phyloP scores from a whole-genome alignment of 257 asterid species.

The Solanum commersonii region DNA sequence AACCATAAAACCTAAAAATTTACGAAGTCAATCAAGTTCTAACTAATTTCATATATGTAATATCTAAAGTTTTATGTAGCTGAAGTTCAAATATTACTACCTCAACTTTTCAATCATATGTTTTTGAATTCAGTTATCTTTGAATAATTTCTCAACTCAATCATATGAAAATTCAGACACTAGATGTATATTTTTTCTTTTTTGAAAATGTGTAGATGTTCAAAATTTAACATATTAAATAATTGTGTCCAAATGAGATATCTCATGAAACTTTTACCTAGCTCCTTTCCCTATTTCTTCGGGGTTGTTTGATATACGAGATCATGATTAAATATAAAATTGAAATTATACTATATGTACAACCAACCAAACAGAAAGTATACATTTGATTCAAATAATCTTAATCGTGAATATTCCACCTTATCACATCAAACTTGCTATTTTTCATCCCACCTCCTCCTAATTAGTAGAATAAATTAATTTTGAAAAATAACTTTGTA shows the following conservation, averaged over 20 bases:
- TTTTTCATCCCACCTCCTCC: not conserved
- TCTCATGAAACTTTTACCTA: not conserved
- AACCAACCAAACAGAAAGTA: not conserved
- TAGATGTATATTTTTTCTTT: not conserved
- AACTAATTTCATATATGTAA: not conserved
- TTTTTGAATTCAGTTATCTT: too few species aligned
- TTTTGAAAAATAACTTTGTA: too few species aligned
- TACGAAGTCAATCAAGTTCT: not conserved
- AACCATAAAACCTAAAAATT: not conserved
- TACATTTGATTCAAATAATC: too few species aligned
- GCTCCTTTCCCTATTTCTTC: not conserved
- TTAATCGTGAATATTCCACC: too few species aligned
- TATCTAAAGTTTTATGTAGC: not conserved
- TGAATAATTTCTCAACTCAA: not conserved
- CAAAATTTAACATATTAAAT: not conserved
- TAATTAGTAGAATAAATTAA: too few species aligned
- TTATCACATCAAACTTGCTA: too few species aligned
- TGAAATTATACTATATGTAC: too few species aligned
- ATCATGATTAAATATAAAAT: not conserved
- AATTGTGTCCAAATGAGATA: not conserved
- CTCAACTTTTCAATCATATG: rapidly evolving
- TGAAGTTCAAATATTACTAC: not conserved
- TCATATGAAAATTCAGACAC: not conserved
- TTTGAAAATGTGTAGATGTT: not conserved
- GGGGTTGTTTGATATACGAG: not conserved